phyloP scores from a whole-genome alignment of 2,329 filamentous ascomycete species.

The Paraconiothyrium sp. region DNA sequence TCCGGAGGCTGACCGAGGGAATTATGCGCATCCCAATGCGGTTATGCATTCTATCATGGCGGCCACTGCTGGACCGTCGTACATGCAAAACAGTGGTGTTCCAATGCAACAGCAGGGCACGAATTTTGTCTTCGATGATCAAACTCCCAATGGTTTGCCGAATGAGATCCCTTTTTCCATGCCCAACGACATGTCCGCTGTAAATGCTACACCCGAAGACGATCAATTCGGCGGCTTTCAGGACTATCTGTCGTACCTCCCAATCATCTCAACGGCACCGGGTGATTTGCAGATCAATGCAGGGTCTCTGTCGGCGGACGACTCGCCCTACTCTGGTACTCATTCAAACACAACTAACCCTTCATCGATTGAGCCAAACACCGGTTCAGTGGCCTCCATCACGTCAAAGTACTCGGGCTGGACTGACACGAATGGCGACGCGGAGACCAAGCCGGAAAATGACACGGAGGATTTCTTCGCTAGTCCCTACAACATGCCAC shows the following conservation, averaged over 20 bases:
- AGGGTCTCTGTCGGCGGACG: constrained; percentile 43
- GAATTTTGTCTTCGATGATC: constrained; percentile 36
- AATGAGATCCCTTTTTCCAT: constrained; percentile 39
- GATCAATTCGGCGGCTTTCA: constrained; percentile 36
- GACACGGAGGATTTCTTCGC: constrained; percentile 43
- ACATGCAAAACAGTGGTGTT: constrained; percentile 41
- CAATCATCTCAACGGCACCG: constrained; percentile 33
- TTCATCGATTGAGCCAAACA: constrained; percentile 43
- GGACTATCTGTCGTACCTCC: constrained; percentile 43
- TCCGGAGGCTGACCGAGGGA: constrained; percentile 42
- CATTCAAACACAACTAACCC: constrained; percentile 43
- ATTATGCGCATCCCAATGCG: constrained; percentile 39
- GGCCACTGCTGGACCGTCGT: constrained; percentile 44
- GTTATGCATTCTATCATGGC: constrained; percentile 51
- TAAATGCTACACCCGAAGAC: constrained; percentile 32
- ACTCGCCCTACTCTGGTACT: constrained; percentile 48
- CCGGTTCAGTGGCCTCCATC: constrained; percentile 46
- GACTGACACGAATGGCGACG: constrained; percentile 41
- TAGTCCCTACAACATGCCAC: constrained; percentile 39
- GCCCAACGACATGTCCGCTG: constrained; percentile 32
- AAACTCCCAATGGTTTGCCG: constrained; percentile 32
- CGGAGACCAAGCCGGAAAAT: constrained; percentile 35
- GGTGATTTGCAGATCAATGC: constrained; percentile 42
- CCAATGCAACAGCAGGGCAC: constrained; percentile 36
- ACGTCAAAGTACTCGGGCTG: constrained; percentile 49